Conservation (phyloP, 2,329 filamentous ascomycete genomes). For the Aplosporella prunicola region DNA sequence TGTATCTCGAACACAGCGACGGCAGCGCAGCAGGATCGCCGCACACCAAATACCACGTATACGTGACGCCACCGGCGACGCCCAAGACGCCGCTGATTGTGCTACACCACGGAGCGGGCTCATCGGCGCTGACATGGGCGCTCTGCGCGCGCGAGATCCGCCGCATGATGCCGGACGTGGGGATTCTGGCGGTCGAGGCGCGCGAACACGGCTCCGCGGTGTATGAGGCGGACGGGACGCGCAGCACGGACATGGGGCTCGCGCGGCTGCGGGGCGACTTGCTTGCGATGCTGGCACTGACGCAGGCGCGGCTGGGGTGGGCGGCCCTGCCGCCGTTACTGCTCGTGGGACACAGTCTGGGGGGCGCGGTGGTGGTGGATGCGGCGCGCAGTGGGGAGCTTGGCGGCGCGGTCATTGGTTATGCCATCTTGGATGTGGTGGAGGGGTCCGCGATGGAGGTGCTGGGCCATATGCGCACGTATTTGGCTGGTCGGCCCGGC, state of each 20-base stretch:
- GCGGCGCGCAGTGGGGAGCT: constrained; percentile 60
- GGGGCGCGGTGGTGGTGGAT: constrained; percentile 83
- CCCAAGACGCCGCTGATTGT: constrained; percentile 74
- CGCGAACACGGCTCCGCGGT: constrained; percentile 72
- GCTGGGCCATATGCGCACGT: constrained; percentile 85
- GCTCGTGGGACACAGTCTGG: constrained; percentile 84
- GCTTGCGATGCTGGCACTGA: constrained; percentile 56
- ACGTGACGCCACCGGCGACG: constrained; percentile 65
- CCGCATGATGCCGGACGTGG: constrained; percentile 66
- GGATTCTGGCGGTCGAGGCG: constrained; percentile 76
- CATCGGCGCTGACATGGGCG: constrained; percentile 86
- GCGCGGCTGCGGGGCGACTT: constrained; percentile 66
- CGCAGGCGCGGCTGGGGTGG: constrained; percentile 64
- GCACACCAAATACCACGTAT: constrained; percentile 66
- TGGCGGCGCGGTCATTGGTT: constrained; percentile 64
- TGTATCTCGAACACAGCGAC: constrained; percentile 53
- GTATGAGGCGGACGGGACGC: constrained; percentile 24
- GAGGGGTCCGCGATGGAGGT: constrained; percentile 94
- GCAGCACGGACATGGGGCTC: constrained; percentile 58
- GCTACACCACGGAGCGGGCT: constrained; percentile 89
- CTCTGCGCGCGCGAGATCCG: constrained; percentile 68
- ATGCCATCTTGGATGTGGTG: constrained; percentile 87
- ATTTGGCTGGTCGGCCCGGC: constrained; percentile 70
- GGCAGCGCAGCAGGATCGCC: no score
- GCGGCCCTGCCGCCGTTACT: constrained; percentile 61